phyloP scores from a whole-genome alignment of 768 basidiomycete species.

The Mycena vitilis region DNA sequence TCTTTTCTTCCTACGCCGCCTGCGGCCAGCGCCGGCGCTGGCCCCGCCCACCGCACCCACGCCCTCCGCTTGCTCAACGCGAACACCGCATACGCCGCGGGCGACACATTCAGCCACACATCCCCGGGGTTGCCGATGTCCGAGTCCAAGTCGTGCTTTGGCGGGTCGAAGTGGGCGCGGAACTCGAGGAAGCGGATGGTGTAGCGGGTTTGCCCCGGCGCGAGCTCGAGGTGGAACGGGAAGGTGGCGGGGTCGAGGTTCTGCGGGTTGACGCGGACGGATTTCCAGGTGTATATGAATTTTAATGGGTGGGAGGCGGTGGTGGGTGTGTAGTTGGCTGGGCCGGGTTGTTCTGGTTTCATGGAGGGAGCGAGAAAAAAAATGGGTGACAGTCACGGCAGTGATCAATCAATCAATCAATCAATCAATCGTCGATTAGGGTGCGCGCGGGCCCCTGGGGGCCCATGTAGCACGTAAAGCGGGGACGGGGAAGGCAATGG shows the following conservation, averaged over 20 bases:
- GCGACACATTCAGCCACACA: conserved; percentile 26
- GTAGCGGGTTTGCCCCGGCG: neutral
- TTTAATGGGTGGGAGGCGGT: neutral
- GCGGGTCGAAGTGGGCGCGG: conserved; percentile 18
- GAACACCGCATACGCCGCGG: conserved; percentile 12
- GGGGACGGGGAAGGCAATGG: too few relatives aligned
- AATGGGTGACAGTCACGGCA: neutral
- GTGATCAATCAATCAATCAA: too few relatives aligned
- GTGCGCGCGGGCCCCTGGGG: too few relatives aligned
- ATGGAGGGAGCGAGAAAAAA: neutral
- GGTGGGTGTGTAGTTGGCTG: conserved; percentile 5
- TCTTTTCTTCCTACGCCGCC: too few relatives aligned
- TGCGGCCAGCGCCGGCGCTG: conserved; percentile 2
- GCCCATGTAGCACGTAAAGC: too few relatives aligned
- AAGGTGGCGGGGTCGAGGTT: neutral
- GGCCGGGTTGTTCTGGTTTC: conserved; percentile 23
- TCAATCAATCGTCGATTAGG: too few relatives aligned
- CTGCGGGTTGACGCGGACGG: conserved; percentile 4
- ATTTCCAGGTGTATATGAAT: conserved; percentile 16
- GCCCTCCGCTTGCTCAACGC: conserved; percentile 9
- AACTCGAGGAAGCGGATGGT: conserved; percentile 25
- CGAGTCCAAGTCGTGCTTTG: too few relatives aligned
- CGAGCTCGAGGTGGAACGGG: conserved; percentile 16
- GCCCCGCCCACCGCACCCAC: conserved; percentile 25
- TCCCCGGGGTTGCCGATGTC: conserved; percentile 28